Evolutionary conservation across 2,329 filamentous ascomycete species (phyloP), one percentile per base, ranked within the genome.

Genomic region (Paraphaeosphaeria minitans): DNA sequence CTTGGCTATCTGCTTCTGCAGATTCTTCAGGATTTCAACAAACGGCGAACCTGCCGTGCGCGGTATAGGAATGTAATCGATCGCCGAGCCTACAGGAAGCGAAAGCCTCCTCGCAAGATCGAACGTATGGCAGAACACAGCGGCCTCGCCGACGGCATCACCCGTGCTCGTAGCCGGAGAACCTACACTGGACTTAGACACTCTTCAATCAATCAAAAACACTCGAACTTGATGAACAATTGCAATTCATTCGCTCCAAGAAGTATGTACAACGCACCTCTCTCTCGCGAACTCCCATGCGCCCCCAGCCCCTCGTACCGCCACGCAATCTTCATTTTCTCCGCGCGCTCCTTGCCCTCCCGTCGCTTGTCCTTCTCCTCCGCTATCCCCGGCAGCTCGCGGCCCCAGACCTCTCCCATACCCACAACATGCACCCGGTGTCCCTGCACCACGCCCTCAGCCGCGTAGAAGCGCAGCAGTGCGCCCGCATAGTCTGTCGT

Each of bases 271-370:
- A 65, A 74, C 84, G 78, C 82, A 90, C 89, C 87, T 88, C 87
- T 84, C 43, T 87, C 56, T 9, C 56, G 45, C 87, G 67, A 88
- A 88, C 64, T 90, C 89, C 16, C 90, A 90, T 53, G 98, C 78
- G 35, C 87, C 85, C 90, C 90, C 54, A 98, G 78, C 35, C 87
- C 85, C 77, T 98, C 93, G 79, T 99, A 99, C 75, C 95, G 85
- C 95, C 95, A 99, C 3, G 95, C 95, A 80, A 99, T 99, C 80
- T 97, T 98, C 95, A 99, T 98, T 77, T 89, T 93, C 33, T 82
- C 73, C 46, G 72, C 67, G 66, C 64, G 55, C 61, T 82, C 78
- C 54, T 68, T 69, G 14, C 66, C 69, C 47, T 66, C 64, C 53
- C 63, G 16, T 72, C 57, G 66, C 42, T 60, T 65, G 24, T 68